Evolutionary conservation across 2,329 filamentous ascomycete genomes (phyloP).

Genomic region (Neonectria neomacrospora): DNA sequence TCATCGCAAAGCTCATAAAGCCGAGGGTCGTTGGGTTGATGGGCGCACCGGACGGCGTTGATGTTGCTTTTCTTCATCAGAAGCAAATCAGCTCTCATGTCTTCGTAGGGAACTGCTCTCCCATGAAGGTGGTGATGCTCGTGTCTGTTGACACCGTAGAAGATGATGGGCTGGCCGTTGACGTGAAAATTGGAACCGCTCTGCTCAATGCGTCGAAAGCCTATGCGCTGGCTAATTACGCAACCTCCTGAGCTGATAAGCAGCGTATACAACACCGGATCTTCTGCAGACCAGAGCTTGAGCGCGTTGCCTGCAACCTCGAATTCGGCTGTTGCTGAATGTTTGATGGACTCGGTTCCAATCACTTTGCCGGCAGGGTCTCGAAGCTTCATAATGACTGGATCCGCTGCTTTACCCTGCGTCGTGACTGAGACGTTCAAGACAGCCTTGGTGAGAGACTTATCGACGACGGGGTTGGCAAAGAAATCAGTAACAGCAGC

Average conservation of each 20-base stretch:
- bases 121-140: constrained; percentile 52
- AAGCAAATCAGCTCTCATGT: constrained; percentile 59
- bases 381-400: constrained; percentile 48
- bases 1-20: constrained; percentile 71
- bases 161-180: constrained; percentile 68
- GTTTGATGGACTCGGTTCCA: constrained; percentile 33
- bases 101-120: constrained; percentile 67
- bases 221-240: constrained; percentile 63
- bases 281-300: constrained; percentile 74
- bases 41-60: constrained; percentile 75
- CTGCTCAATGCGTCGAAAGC: constrained; percentile 72
- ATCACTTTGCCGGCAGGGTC: constrained; percentile 46
- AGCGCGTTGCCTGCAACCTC: constrained; percentile 46
- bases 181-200: constrained; percentile 68
- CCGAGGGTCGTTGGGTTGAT: constrained; percentile 70
- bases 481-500: constrained; percentile 66
- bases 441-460: constrained; percentile 52
- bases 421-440: constrained; percentile 43
- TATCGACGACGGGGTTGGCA: constrained; percentile 64
- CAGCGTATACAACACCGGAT: constrained; percentile 68
- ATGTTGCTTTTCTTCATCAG: constrained; percentile 76
- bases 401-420: constrained; percentile 46
- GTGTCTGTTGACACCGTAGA: constrained; percentile 65
- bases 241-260: constrained; percentile 54
- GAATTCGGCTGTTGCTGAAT: background rate